Evolutionary conservation across 2,329 filamentous ascomycete species (phyloP).

Genomic region (Talaromyces albobiverticillius): DNA sequence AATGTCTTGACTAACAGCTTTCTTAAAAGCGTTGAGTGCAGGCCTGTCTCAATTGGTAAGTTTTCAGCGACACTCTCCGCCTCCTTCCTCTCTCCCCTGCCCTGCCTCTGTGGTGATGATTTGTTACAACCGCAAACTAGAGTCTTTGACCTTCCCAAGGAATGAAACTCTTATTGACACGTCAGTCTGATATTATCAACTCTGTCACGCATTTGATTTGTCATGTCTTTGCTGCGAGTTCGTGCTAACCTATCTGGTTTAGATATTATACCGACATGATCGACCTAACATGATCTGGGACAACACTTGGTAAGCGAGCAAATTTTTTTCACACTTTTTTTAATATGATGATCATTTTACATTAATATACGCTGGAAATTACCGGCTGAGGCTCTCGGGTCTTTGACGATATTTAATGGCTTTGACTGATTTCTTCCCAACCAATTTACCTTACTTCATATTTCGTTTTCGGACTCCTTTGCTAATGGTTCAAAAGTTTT

Average conservation of each 20-base stretch:
- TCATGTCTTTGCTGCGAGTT: not conserved
- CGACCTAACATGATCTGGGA: not conserved
- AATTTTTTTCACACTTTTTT: not conserved
- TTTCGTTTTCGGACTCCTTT: not conserved
- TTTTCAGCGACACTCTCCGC: constrained; percentile 8
- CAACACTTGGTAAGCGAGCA: constrained; percentile 24
- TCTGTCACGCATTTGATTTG: not conserved
- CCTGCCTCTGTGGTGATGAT: constrained; percentile 67
- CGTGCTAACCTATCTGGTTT: constrained; percentile 4
- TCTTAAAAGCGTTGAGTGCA: not conserved
- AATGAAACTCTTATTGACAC: constrained; percentile 83
- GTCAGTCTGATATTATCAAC: constrained; percentile 74
- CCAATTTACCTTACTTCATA: not conserved
- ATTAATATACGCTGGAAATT: constrained; percentile 85
- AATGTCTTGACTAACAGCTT: not conserved
- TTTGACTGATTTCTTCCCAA: constrained; percentile 58
- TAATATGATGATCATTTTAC: constrained; percentile 60
- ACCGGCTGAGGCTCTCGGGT: constrained; percentile 75
- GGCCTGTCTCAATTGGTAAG: constrained; percentile 10
- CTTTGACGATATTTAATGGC: constrained; percentile 79
- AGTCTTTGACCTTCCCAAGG: constrained; percentile 82
- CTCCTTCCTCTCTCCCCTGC: constrained; percentile 16
- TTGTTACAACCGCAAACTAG: constrained; percentile 82
- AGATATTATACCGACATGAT: not conserved
- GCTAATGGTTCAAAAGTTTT: constrained; percentile 1